Evolutionary conservation across 495 filamentous ascomycete genomes (phyloP).

Genomic region (Evansstolkia leycettana): DNA sequence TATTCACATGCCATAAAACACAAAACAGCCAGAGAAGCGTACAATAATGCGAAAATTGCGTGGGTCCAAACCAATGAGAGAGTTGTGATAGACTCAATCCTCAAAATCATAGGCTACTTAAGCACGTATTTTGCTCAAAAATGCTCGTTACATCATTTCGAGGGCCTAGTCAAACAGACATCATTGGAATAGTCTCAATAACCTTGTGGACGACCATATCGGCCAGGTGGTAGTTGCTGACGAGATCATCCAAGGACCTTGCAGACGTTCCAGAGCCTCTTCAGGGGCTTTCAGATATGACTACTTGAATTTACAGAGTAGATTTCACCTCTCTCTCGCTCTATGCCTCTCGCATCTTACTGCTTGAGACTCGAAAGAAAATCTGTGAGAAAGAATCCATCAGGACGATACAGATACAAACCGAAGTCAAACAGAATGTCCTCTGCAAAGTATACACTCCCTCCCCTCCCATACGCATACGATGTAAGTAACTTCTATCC

Average conservation of each 20-base stretch:
- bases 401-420: not conserved
- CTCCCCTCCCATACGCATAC: conserved; percentile 31
- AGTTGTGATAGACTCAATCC: too few relatives aligned
- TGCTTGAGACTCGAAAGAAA: not conserved
- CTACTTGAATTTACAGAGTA: not conserved
- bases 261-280: not conserved
- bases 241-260: not conserved
- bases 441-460: conserved; percentile 10
- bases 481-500: conserved; percentile 22
- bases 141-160: too few relatives aligned
- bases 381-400: too few relatives aligned
- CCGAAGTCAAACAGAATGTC: not conserved
- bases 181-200: too few relatives aligned
- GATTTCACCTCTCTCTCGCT: not conserved
- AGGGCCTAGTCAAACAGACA: too few relatives aligned
- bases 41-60: too few relatives aligned
- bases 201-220: too few relatives aligned
- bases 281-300: not conserved
- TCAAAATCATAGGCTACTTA: too few relatives aligned
- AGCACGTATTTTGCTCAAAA: too few relatives aligned
- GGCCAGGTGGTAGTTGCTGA: not conserved
- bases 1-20: too few relatives aligned
- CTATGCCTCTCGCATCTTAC: not conserved
- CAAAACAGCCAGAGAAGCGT: too few relatives aligned
- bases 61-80: too few relatives aligned